These are phyloP conservation scores for Penicillium sp. DNA, from an alignment of 2,329 filamentous ascomycete species.

Conservation along the genomic window DNA sequence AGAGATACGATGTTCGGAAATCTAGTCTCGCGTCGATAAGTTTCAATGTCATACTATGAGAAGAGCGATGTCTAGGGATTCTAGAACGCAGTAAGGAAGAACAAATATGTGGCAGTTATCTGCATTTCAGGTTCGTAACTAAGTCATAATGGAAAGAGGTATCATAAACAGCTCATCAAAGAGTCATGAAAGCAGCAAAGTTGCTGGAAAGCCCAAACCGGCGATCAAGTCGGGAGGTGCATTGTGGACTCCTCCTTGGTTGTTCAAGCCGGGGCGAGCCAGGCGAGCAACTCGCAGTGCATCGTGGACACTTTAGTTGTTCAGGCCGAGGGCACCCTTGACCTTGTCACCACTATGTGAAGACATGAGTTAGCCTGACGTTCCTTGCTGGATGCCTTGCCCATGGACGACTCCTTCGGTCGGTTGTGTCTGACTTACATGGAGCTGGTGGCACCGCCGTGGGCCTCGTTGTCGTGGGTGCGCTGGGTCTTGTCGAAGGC, in stretches of 20 bases:
- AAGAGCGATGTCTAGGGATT: neutral
- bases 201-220: conserved; percentile 1
- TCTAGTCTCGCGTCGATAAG: conserved; percentile 55
- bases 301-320: conserved; percentile 25
- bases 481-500: conserved; percentile 53
- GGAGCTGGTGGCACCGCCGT: conserved; percentile 42
- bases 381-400: neutral
- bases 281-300: neutral
- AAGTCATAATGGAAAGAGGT: conserved; percentile 20
- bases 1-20: conserved; percentile 76
- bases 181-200: conserved; percentile 19
- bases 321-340: conserved; percentile 46
- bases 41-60: neutral
- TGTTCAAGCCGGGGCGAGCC: neutral
- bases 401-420: neutral
- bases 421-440: conserved; percentile 34
- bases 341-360: conserved; percentile 45
- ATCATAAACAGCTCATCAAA: conserved; percentile 28
- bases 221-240: neutral
- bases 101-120: neutral
- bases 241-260: neutral
- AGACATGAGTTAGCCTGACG: neutral
- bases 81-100: neutral
- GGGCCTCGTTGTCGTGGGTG: conserved; percentile 42
- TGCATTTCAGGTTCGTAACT: neutral